Base-by-base conservation (phyloP, 176 grass and related monocot genomes). In the Oryza glaberrima region DNA sequence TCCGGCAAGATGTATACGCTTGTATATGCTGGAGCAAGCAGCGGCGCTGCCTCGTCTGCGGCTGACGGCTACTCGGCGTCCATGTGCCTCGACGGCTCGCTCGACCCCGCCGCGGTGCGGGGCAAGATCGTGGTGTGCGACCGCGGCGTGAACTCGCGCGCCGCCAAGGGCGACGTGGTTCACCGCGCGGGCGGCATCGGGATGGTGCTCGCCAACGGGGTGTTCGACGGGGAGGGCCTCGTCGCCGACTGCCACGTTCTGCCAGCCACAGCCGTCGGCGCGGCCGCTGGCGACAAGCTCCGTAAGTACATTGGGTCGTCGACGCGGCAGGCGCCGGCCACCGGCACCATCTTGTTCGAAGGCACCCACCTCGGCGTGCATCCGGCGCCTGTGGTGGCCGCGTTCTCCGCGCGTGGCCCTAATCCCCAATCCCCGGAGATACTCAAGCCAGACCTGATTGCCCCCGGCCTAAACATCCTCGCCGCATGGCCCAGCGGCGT, bases 191-290 rank as follows among this genome's bases (percentile, higher is more conserved):
- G 96, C 19, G 93, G 77, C 45, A 40, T 86, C 12, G 96, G 96
- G 8, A 94, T 98, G 96, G 94, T 98, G 77, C 89, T 98, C 2
- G 96, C 96, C 36, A 98, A 98, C 49, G 93, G 93, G 6, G 87
- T 86, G 40, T 98, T 98, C 86, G 96, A 98, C 58, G 93, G 96
- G 23, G 96, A 98, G 81, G 96, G 96, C 35, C 87, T 98, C 0
- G 91, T 98, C 0, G 96, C 96, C 11, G 96, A 98, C 82, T 93
- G 93, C 91, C 96, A 98, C 54, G 93, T 98, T 13, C 83, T 98
- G 1, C 93, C 96, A 0, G 91, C 96, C 56, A 92, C 93, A 56
- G 91, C 93, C 30, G 78, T 98, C 15, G 96, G 92, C 15, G 96
- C 93, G 8, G 64, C 80, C 2, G 75, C 87, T 0, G 96, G 96